Conservation (phyloP, 805 yeast genomes). For the Starmerella apicola region DNA sequence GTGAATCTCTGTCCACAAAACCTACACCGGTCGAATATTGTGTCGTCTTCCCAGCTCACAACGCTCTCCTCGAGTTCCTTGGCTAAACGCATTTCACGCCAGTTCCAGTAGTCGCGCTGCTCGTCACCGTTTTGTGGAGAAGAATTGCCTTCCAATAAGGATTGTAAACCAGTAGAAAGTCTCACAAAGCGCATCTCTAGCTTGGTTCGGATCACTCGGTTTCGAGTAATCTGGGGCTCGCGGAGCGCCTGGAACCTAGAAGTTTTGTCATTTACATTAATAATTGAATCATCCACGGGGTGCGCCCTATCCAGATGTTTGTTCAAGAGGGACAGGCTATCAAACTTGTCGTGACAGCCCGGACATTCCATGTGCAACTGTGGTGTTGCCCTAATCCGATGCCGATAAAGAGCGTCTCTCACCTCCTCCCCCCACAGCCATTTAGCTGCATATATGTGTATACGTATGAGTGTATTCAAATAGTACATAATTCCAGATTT, state of each 20-base stretch:
- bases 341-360: background rate
- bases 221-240: slow-evolving; percentile 34
- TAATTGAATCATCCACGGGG: slow-evolving; percentile 16
- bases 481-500: too few relatives aligned
- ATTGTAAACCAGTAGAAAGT: slow-evolving; percentile 22
- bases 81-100: slow-evolving; percentile 22
- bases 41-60: slow-evolving; percentile 56
- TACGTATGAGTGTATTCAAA: too few relatives aligned
- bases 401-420: too few relatives aligned
- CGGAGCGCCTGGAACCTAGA: slow-evolving; percentile 34
- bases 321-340: slow-evolving; percentile 39
- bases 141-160: slow-evolving; percentile 5
- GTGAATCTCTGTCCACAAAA: slow-evolving; percentile 51
- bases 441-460: too few relatives aligned
- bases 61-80: slow-evolving; percentile 35
- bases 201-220: slow-evolving; percentile 41
- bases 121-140: slow-evolving; percentile 4
- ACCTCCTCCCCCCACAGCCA: too few relatives aligned
- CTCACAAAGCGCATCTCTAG: slow-evolving; percentile 45
- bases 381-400: background rate
- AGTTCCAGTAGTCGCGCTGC: slow-evolving; percentile 24
- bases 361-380: background rate
- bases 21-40: slow-evolving; percentile 39
- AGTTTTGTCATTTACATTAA: slow-evolving; percentile 34
- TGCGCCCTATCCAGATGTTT: slow-evolving; percentile 64